Base-by-base conservation (phyloP, 208 protist genomes). In the Tritrichomonas foetus region DNA sequence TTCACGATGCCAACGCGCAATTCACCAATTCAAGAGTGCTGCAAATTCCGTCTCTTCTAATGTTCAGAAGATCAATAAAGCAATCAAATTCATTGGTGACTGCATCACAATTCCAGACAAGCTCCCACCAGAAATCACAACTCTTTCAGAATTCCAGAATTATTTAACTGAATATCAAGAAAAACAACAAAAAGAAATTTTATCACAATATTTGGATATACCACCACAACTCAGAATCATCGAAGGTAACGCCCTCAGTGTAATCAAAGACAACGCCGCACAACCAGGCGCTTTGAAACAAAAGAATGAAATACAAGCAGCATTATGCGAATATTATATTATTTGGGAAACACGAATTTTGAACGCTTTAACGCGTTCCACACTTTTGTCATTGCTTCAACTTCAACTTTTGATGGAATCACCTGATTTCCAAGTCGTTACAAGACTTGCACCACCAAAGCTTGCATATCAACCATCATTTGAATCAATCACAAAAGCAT, bases 21-120 rank as follows among this genome's bases (percentile, higher is more conserved):
- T 99, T 96, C 97, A 96, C 55, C 97, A 98, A 94, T 99, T 99
- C 95, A 97, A 89, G 78, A 53, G 41, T 16, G 78, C 78, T n/a
- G 78, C 47, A 20, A 89, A 98, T 72, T 97, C 98, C 93, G 94
- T 98, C 57, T 97, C 98, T 75, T 97, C 98, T 66, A 97, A 98
- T 94, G 97, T 99, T 30, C 97, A 98, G 94, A 99, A 98, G 95
- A 98, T 98, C 94, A 97, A 97, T 16, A 96, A 97, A 93, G 96
- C 97, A 66, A 98, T 99, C 94, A 96, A 98, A 95, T 94, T 64
- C 16, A 94, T 96, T 50, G 95, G 96, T 72, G 94, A 93, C 55
- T 66, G 93, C 33, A 96, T 96, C 66, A 89, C 78, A 57, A n/a
- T 89, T 39, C 64, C 64, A 69, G 11, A 16, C 8, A 69, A 69